phyloP scores from a whole-genome alignment of 768 basidiomycete genomes.

The Kwoniella bestiolae region DNA sequence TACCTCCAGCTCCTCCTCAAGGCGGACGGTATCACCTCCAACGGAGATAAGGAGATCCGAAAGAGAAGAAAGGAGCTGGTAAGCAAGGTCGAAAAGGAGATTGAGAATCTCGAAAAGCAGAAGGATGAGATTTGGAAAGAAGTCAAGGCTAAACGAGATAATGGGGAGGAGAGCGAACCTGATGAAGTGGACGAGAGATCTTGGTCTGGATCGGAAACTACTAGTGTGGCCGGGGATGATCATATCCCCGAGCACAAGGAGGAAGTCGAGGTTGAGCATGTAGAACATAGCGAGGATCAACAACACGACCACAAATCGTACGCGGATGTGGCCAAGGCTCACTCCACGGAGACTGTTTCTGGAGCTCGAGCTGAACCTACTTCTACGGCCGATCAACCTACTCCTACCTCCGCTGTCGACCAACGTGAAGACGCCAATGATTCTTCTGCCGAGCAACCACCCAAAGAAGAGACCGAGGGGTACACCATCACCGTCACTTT shows the following conservation, averaged over 20 bases:
- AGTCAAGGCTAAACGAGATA: conserved; percentile 34
- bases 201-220: conserved; percentile 11
- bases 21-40: conserved; percentile 72
- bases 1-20: conserved; percentile 68
- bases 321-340: conserved; percentile 8
- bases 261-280: conserved; percentile 25
- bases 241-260: background rate
- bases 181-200: conserved; percentile 25
- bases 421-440: no score
- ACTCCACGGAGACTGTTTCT: background rate
- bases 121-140: conserved; percentile 43
- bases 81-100: conserved; percentile 67
- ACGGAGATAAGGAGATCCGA: conserved; percentile 65
- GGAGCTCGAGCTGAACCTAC: background rate
- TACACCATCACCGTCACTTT: conserved; percentile 19
- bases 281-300: conserved; percentile 23
- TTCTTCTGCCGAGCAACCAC: background rate
- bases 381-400: background rate
- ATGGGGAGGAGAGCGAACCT: conserved; percentile 34
- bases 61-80: conserved; percentile 64
- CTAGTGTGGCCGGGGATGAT: conserved; percentile 30
- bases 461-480: conserved; percentile 2
- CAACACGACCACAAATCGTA: conserved; percentile 11
- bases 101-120: conserved; percentile 57
- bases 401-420: background rate